Evolutionary conservation across 2,329 filamentous ascomycete species (phyloP), one percentile per base, ranked within the genome.

Genomic region (Westerdykella sp.): DNA sequence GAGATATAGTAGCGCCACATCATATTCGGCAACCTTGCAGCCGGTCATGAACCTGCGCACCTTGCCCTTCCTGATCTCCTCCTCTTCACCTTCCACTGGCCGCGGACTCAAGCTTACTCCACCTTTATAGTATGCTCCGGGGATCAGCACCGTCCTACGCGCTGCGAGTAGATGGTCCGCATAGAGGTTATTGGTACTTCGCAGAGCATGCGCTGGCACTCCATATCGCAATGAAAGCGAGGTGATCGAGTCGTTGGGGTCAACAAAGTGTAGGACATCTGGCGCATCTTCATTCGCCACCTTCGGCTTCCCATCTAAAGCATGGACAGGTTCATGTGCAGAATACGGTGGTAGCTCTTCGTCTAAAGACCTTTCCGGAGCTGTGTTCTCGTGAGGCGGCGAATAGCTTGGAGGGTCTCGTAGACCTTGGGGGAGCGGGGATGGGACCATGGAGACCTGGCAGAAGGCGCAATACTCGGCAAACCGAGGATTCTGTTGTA

Each of bases 21-120:
- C 83, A 53, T 81, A 81, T 54, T 90, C 84, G 18, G 78, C 71
- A 22, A 87, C 83, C 62, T 91, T 91, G 68, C 83, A 87, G 1
- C 76, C 74, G 2, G 87, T 80, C 86, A 90, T 90, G 73, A 84
- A 91, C 48, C 84, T 78, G 34, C 87, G 74, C 28, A 91, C 75
- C 59, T 82, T 83, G 14, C 71, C 74, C 67, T 87, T 90, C 49
- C 81, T 76, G 39, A 77, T 71, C 66, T 86, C 83, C 56, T 88
- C 85, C 37, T 85, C 83, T 59, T 87, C 85, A 38, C 83, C 80
- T 42, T 85, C 84, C n/a, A 86, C 55, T 0, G 86, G 85, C 22
- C 76, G 71, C 1, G 85, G 84, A 37, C 81, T 86, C 18, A 89
- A 69, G 53, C 79, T 84, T 5, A 83, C 71, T 3, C 80, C 81